Evolutionary conservation across 345 rosid species (phyloP).

Genomic region (Melaleuca alternifolia): DNA sequence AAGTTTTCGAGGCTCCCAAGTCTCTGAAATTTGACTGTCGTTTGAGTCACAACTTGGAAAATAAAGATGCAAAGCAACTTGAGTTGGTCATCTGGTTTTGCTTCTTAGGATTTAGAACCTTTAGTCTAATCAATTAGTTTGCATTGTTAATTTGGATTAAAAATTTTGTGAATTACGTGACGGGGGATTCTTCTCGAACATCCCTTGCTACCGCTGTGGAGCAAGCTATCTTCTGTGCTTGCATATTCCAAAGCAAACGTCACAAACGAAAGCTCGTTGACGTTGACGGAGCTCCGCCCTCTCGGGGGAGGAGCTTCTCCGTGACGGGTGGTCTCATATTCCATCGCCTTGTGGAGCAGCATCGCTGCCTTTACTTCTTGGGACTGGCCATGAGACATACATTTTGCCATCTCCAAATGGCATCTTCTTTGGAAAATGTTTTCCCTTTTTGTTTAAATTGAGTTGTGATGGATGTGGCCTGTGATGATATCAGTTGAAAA

Average conservation of each 20-base stretch:
- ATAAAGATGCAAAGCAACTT: too few relatives aligned
- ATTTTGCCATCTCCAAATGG: background rate
- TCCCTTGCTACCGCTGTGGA: background rate
- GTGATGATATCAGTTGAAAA: slow-evolving; percentile 12
- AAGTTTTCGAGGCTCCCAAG: background rate
- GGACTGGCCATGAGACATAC: slow-evolving; percentile 31
- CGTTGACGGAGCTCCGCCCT: background rate
- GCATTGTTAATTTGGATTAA: background rate
- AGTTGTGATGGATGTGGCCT: background rate
- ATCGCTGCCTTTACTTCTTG: slow-evolving; percentile 7
- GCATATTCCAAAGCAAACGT: background rate
- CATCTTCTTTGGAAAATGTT: background rate
- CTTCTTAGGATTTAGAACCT: too few relatives aligned
- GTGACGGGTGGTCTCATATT: background rate
- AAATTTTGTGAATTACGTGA: background rate
- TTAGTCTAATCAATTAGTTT: background rate
- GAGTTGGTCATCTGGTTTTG: too few relatives aligned
- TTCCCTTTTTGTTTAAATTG: background rate
- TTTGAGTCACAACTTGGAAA: too few relatives aligned
- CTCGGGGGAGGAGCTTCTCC: background rate
- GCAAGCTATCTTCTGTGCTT: background rate
- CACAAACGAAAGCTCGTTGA: background rate
- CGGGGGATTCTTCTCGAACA: background rate
- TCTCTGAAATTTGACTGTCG: too few relatives aligned
- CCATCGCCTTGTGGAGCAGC: slow-evolving; percentile 12